Evolutionary conservation across 352 stramenopile species (phyloP).

Genomic region (Phytopythium helicoides): DNA sequence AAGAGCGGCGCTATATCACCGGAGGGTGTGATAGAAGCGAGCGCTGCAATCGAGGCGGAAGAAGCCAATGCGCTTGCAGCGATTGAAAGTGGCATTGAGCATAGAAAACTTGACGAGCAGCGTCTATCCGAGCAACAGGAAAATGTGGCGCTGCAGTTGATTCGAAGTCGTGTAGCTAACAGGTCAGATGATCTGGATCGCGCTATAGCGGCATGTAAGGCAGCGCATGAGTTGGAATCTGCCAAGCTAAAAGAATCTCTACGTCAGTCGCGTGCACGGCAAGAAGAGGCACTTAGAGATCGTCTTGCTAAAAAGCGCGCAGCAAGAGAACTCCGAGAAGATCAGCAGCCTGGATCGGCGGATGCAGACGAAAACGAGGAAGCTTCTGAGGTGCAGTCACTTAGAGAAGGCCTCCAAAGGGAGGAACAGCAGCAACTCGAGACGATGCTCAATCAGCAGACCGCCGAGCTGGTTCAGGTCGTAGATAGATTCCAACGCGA

Average conservation of each 20-base stretch:
- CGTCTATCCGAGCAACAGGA: constrained; percentile 15
- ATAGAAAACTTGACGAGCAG: too few relatives aligned
- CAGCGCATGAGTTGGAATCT: constrained; percentile 21
- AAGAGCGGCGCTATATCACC: too few relatives aligned
- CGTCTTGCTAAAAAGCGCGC: constrained; percentile 31
- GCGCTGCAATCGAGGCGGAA: too few relatives aligned
- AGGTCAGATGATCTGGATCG: constrained; percentile 28
- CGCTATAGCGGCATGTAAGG: constrained; percentile 22
- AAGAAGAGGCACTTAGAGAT: constrained; percentile 42
- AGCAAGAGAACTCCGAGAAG: constrained; percentile 3
- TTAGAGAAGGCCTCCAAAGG: constrained; percentile 2
- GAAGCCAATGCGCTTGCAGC: too few relatives aligned
- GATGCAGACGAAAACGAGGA: constrained; percentile 3
- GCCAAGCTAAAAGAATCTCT: constrained; percentile 27
- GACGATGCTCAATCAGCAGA: constrained; percentile 8
- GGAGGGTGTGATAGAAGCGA: too few relatives aligned
- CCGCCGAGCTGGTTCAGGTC: constrained; percentile 3
- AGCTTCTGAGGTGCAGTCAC: constrained; percentile 3
- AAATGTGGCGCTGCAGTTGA: constrained; percentile 11
- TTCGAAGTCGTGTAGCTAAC: constrained; percentile 10
- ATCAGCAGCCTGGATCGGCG: background rate
- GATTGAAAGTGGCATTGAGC: too few relatives aligned
- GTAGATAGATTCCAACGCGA: constrained; percentile 2
- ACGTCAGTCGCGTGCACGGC: constrained; percentile 24
- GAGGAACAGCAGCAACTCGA: constrained; percentile 17